Percentiles rank a stretch among this genome's conserved stretches.
phyloP scores from a whole-genome alignment of 306 rosid species.

The Quercus robur region DNA sequence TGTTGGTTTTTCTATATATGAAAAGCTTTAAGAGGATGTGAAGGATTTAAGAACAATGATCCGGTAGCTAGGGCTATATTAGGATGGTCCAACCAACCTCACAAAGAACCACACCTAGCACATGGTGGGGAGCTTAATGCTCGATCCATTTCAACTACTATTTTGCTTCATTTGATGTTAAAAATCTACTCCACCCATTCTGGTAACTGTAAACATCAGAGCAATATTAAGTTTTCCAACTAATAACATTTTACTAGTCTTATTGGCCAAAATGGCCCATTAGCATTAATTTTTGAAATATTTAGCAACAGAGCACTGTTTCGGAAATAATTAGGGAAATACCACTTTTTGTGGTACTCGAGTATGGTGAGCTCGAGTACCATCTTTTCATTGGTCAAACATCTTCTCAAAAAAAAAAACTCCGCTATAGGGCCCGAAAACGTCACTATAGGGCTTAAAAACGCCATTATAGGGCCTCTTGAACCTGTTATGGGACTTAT shows the following conservation, averaged over 20 bases:
- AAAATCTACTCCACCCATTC: constrained; percentile 7
- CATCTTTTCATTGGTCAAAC: too few relatives aligned
- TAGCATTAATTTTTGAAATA: too few relatives aligned
- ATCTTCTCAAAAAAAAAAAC: too few relatives aligned
- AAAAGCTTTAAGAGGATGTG: background rate
- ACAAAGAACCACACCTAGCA: constrained; percentile 22
- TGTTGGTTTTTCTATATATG: background rate
- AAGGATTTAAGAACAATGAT: background rate
- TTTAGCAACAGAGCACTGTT: too few relatives aligned
- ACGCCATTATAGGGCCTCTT: too few relatives aligned
- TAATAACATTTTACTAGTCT: background rate
- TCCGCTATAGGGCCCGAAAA: too few relatives aligned
- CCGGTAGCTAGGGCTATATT: constrained; percentile 8
- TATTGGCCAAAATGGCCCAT: too few relatives aligned
- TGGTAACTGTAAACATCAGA: constrained; percentile 13
- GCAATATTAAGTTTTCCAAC: background rate
- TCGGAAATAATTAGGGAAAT: too few relatives aligned
- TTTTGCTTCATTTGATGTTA: constrained; percentile 26
- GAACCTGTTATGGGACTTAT: too few relatives aligned
- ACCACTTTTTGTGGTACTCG: too few relatives aligned
- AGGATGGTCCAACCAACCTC: constrained; percentile 45
- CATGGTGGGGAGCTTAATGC: constrained; percentile 33
- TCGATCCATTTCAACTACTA: constrained; percentile 14
- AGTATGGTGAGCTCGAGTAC: too few relatives aligned
- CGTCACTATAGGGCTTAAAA: too few relatives aligned